These are phyloP conservation scores for Elaphomyces granulatus DNA, from an alignment of 495 filamentous ascomycete genomes.

Conservation along the genomic window DNA sequence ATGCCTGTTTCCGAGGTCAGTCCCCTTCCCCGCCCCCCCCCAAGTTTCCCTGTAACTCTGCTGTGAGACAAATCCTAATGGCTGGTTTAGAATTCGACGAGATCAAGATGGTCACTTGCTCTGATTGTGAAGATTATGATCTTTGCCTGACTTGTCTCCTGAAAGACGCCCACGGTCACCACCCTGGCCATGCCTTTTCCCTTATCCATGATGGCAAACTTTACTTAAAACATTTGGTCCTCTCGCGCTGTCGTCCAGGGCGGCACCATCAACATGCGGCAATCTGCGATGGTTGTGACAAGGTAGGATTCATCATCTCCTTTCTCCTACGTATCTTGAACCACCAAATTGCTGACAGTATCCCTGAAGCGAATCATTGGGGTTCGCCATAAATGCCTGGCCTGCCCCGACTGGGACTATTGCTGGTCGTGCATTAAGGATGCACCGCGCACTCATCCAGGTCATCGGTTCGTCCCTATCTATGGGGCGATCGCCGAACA, in stretches of 20 bases:
- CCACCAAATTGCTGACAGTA: not conserved
- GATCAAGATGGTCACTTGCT: constrained; percentile 71
- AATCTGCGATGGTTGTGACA: constrained; percentile 90
- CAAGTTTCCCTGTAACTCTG: not conserved
- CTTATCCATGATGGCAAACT: constrained; percentile 24
- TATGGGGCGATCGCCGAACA: constrained; percentile 60
- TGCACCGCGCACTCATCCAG: constrained; percentile 53
- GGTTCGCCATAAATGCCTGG: constrained; percentile 91
- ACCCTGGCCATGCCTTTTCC: constrained; percentile 72
- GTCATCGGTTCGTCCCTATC: constrained; percentile 82
- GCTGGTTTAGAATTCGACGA: constrained; percentile 48
- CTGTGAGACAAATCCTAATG: constrained; percentile 9
- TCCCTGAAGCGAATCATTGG: constrained; percentile 53
- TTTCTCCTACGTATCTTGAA: not conserved
- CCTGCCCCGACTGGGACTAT: constrained; percentile 96
- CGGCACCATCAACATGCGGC: constrained; percentile 72
- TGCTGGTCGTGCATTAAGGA: constrained; percentile 62
- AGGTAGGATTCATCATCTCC: constrained; percentile 31
- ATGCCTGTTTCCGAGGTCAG: constrained; percentile 71
- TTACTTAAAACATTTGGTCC: constrained; percentile 29
- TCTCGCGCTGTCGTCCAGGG: constrained; percentile 58
- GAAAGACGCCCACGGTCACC: constrained; percentile 71
- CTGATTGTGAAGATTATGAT: constrained; percentile 75
- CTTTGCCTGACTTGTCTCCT: constrained; percentile 74
- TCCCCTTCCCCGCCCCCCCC: not conserved